These are phyloP conservation scores for Castanopsis chinensis DNA, from an alignment of 306 rosid species.

Conservation along the genomic window DNA sequence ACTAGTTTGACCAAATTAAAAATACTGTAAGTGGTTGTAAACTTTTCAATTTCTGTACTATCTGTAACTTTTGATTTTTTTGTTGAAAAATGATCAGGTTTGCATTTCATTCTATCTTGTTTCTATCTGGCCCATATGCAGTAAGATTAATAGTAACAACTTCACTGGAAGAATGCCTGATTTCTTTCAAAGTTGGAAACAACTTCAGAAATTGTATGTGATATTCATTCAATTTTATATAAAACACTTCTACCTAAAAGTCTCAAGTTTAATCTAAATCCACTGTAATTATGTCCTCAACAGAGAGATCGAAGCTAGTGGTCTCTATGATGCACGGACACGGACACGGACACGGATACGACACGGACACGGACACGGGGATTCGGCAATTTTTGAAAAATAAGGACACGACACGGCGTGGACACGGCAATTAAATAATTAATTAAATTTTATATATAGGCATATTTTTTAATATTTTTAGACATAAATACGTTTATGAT, in stretches of 20 bases:
- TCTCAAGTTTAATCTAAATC: neutral
- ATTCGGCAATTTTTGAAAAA: too few relatives aligned
- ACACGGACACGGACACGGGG: too few relatives aligned
- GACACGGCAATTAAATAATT: too few relatives aligned
- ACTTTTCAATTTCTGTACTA: neutral
- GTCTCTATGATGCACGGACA: too few relatives aligned
- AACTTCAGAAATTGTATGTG: conserved; percentile 8
- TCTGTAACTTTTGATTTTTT: neutral
- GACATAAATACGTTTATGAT: too few relatives aligned
- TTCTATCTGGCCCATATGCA: neutral
- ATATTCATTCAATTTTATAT: neutral
- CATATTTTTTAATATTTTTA: too few relatives aligned
- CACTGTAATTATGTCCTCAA: neutral
- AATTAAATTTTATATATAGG: too few relatives aligned
- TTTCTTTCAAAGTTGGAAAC: conserved; percentile 13
- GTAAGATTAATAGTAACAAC: conserved; percentile 29
- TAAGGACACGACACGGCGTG: too few relatives aligned
- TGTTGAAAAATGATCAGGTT: neutral
- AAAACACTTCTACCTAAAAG: neutral
- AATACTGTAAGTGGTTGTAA: neutral
- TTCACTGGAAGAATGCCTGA: conserved; percentile 36
- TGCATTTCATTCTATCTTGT: neutral
- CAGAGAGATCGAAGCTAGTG: conserved; percentile 38
- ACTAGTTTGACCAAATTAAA: neutral
- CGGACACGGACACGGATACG: too few relatives aligned